phyloP scores from a whole-genome alignment of 2,329 filamentous ascomycete species.

The Neopestalotiopsis sp. region DNA sequence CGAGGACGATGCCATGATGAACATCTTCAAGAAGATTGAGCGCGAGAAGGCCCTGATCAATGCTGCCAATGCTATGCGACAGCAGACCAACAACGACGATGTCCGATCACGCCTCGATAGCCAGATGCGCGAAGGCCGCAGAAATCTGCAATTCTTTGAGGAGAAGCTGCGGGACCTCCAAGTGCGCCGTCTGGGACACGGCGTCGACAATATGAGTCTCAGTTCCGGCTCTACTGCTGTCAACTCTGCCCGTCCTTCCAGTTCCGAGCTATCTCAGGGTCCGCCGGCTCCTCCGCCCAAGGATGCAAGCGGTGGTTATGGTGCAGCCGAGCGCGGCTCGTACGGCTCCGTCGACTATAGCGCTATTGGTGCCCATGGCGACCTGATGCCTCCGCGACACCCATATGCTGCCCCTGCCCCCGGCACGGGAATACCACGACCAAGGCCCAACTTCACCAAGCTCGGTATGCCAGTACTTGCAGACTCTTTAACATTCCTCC shows the following conservation, averaged over 20 bases:
- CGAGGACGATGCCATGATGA: slow-evolving; percentile 70
- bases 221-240: slow-evolving; percentile 49
- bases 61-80: slow-evolving; percentile 92
- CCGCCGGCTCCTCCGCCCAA: slow-evolving; percentile 76
- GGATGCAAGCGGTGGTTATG: slow-evolving; percentile 54
- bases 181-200: slow-evolving; percentile 74
- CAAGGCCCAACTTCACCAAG: slow-evolving; percentile 91
- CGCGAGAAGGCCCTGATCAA: slow-evolving; percentile 94
- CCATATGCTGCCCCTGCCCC: slow-evolving; percentile 79
- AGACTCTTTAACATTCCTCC: background rate
- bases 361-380: slow-evolving; percentile 67
- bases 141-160: slow-evolving; percentile 96
- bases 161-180: slow-evolving; percentile 88
- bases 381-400: slow-evolving; percentile 80
- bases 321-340: slow-evolving; percentile 60
- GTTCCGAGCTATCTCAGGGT: slow-evolving; percentile 49
- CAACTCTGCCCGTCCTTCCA: slow-evolving; percentile 47
- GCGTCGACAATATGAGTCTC: slow-evolving; percentile 70
- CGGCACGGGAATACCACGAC: slow-evolving; percentile 70
- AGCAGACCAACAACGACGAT: slow-evolving; percentile 91
- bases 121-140: slow-evolving; percentile 90
- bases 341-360: slow-evolving; percentile 65
- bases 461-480: slow-evolving; percentile 68
- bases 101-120: slow-evolving; percentile 90
- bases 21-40: slow-evolving; percentile 96